These are phyloP conservation scores for Huntiella moniliformis DNA, from an alignment of 2,329 filamentous ascomycete genomes.

Conservation along the genomic window DNA sequence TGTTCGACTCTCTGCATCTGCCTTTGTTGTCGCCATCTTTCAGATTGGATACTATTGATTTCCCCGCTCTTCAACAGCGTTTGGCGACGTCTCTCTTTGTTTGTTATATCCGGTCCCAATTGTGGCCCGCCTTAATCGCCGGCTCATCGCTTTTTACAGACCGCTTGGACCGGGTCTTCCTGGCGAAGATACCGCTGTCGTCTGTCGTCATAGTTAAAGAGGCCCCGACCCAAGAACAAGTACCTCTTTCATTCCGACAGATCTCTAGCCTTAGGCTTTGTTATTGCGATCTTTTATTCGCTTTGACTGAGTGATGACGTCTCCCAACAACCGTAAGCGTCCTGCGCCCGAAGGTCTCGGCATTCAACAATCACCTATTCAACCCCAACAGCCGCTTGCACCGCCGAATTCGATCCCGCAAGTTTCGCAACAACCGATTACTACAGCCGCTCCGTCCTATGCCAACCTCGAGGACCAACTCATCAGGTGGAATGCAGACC, in stretches of 20 bases:
- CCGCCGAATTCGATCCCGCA: constrained; percentile 3
- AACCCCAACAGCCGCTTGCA: constrained; percentile 15
- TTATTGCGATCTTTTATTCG: not conserved
- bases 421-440: not conserved
- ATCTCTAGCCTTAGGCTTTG: not conserved
- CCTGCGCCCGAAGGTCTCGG: constrained; percentile 7
- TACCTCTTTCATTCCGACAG: not conserved
- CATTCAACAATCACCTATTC: constrained; percentile 13
- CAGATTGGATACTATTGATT: not conserved
- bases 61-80: not conserved
- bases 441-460: not conserved
- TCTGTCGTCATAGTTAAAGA: not conserved
- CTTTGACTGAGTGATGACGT: constrained; percentile 5
- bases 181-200: constrained; percentile 10
- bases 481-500: constrained; percentile 6
- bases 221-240: not conserved
- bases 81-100: not conserved
- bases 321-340: constrained; percentile 11
- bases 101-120: not conserved
- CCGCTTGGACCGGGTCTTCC: constrained; percentile 10
- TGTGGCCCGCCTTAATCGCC: not conserved
- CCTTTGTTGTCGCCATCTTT: not conserved
- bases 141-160: not conserved
- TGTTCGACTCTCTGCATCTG: not conserved
- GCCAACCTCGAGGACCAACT: constrained; percentile 4